These are phyloP conservation scores for Houttuynia cordata DNA, from an alignment of 164 flowering plant genomes.

Conservation along the genomic window DNA sequence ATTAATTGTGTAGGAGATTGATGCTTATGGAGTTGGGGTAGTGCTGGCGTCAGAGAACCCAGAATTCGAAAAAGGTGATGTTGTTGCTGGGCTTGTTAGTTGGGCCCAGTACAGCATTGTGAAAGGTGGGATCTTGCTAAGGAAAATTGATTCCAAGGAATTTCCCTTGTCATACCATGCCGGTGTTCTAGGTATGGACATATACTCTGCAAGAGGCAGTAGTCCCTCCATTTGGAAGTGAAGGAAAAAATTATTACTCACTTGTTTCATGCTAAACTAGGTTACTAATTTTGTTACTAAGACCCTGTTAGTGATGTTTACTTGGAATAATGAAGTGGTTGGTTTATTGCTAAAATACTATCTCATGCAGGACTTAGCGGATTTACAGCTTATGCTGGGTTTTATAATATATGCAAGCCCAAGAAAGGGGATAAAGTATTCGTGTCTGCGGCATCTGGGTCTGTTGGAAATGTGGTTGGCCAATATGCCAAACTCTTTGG, in stretches of 20 bases:
- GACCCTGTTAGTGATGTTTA: no score
- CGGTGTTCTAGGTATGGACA: constrained; percentile 40
- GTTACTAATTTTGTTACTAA: no score
- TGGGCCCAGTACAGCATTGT: constrained; percentile 56
- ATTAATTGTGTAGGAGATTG: constrained; percentile 30
- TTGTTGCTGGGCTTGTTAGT: constrained; percentile 39
- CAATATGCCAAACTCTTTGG: constrained; percentile 69
- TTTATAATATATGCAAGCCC: constrained; percentile 53
- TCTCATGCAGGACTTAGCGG: constrained; percentile 49
- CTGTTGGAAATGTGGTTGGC: constrained; percentile 67
- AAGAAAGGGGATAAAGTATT: constrained; percentile 71
- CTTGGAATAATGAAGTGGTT: no score
- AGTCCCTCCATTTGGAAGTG: neutral
- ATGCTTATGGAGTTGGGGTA: constrained; percentile 48
- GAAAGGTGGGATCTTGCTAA: constrained; percentile 16
- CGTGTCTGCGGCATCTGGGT: constrained; percentile 80
- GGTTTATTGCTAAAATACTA: no score
- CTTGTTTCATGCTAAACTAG: no score
- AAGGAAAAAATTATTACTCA: neutral
- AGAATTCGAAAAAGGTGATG: constrained; percentile 40
- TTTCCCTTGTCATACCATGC: constrained; percentile 58
- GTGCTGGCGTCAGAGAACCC: constrained; percentile 53
- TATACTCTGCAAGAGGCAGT: no score
- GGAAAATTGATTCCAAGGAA: constrained; percentile 40
- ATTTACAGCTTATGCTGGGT: constrained; percentile 63